Evolutionary conservation across 768 basidiomycete genomes (phyloP), one percentile per base, ranked within the genome.

Genomic region (Hygrophorus pudorinus): DNA sequence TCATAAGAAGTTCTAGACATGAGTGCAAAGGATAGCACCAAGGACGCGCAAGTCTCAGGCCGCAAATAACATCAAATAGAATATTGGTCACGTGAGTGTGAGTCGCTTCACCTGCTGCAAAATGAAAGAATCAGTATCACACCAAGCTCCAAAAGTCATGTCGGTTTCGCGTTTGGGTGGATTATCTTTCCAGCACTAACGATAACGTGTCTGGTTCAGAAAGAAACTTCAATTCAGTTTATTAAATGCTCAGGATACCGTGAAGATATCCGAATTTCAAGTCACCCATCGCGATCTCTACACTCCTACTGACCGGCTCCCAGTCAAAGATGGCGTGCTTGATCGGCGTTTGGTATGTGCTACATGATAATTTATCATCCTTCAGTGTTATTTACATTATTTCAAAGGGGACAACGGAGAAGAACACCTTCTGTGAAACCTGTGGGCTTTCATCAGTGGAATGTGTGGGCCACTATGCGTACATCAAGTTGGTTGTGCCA

Each of bases 381-480:
- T 2, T 10, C 9, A 10, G 28, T 27, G 48, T 16, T 38, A 21
- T 32, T 16, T 24, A 24, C 24, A 46, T 7, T 2, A 20, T 16
- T 42, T 38, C 41, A 24, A 52, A 96, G 93, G 96, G 96, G 34
- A 94, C 92, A 3, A 88, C 89, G 32, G 92, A 96, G 59, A 98
- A 98, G 69, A 76, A 71, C 47, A 77, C 85, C 20, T 85, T 81
- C 57, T 99, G 96, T 64, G 88, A 93, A 62, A 99, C 96, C 0
- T 99, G 96, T 56, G 90, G 90, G 6, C 78, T 91, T 50, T 81
- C 77, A 13, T 81, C 89, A 21, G 86, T 91, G 2, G 90, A 96
- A 49, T 99, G 96, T 59, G 93, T 96, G 17, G 96, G 96, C 1
- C 96, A 99, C 62, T 98, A 96, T 60, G 93, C 93, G 4, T 98